Conservation (phyloP, 2,329 filamentous ascomycete species). For the Apiospora aurea region DNA sequence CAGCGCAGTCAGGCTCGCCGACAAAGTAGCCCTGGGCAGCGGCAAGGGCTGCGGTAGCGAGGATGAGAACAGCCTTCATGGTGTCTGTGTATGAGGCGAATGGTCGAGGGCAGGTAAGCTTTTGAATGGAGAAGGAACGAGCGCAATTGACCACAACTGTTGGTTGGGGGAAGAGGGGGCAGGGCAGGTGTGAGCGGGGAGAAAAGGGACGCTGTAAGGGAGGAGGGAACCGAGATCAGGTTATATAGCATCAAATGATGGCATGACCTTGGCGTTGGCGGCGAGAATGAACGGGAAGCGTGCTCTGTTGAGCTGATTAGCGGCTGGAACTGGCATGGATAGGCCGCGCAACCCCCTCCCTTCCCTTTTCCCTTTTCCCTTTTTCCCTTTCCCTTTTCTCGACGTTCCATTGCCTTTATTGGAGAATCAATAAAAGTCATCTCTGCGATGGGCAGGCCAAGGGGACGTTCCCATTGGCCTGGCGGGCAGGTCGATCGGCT, state of each 20-base stretch:
- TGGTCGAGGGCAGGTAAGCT: not conserved
- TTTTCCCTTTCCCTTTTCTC: not conserved
- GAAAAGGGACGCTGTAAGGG: not conserved
- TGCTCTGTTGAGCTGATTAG: not conserved
- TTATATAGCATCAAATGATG: not conserved
- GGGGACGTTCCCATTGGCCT: not conserved
- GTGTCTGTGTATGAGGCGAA: not conserved
- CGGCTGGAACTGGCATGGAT: not conserved
- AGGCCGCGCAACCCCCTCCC: not conserved
- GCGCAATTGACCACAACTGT: not conserved
- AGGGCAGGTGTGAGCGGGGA: not conserved
- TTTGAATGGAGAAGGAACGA: not conserved
- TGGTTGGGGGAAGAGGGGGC: not conserved
- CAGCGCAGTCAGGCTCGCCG: conserved; percentile 16
- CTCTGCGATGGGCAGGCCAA: not conserved
- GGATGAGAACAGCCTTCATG: conserved; percentile 17
- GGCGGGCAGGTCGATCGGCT: not conserved
- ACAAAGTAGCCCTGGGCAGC: conserved; percentile 3
- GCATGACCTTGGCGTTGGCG: not conserved
- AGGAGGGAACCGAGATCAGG: not conserved
- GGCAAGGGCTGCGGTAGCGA: not conserved
- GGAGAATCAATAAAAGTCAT: not conserved
- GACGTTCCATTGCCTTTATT: conserved; percentile 13
- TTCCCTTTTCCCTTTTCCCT: not conserved
- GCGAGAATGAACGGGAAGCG: not conserved